A percentile compares a stretch with the other conserved stretches of the same genome.
Conservation (phyloP, 768 basidiomycete genomes). For the Nidularia pulvinata region DNA sequence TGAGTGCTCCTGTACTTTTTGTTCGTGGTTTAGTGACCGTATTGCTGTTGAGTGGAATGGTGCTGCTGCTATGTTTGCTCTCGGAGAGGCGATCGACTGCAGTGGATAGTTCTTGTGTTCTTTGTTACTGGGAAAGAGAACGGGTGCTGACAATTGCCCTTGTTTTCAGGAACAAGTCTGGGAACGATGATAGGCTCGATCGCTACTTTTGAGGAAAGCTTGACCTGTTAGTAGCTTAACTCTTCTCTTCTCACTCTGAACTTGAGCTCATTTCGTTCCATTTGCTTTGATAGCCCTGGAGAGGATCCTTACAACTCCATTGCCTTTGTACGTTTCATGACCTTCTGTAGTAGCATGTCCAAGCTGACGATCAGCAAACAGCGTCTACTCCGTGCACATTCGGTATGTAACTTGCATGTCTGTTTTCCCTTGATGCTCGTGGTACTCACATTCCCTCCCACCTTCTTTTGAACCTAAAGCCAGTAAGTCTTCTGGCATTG, state of each 20-base stretch:
- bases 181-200: conserved; percentile 48
- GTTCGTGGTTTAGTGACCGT: not conserved
- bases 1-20: conserved; percentile 8
- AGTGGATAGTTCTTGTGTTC: too few species aligned
- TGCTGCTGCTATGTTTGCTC: too few species aligned
- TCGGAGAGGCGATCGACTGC: too few species aligned
- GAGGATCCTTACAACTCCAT: conserved; percentile 59
- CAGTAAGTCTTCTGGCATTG: too few species aligned
- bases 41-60: too few species aligned
- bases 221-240: conserved; percentile 35
- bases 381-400: conserved; percentile 67
- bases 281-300: conserved; percentile 41
- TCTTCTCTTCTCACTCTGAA: not conserved
- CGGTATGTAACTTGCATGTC: conserved; percentile 23
- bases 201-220: conserved; percentile 51
- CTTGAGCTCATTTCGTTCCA: not conserved
- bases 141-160: conserved; percentile 2
- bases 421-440: not conserved
- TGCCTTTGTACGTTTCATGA: conserved; percentile 55
- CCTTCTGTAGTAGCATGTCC: not conserved
- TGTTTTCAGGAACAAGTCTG: conserved; percentile 39
- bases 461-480: too few species aligned
- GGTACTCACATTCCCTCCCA: too few species aligned
- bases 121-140: too few species aligned
- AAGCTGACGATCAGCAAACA: conserved; percentile 17